phyloP scores from a whole-genome alignment of 352 stramenopile genomes.

The Discostella stelligera region DNA sequence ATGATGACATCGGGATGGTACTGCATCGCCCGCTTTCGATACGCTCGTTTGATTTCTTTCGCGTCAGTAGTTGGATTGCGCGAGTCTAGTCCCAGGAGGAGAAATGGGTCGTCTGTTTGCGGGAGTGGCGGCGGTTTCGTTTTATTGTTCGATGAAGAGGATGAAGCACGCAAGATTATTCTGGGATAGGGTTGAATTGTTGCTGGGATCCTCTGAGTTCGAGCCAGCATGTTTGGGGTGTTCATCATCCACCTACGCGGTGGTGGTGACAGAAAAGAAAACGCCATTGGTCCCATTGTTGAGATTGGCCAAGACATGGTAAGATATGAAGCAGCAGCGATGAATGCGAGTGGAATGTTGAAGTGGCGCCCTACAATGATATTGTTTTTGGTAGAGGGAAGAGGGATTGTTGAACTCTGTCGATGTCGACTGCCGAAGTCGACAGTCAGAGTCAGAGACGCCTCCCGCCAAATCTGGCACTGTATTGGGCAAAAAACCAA shows the following conservation, averaged over 20 bases:
- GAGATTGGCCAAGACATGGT: background rate
- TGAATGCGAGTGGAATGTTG: background rate
- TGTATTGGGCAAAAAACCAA: too few relatives aligned
- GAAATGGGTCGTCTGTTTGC: constrained; percentile 62
- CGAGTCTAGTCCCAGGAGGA: constrained; percentile 59
- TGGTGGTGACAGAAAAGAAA: background rate
- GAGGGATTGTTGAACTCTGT: too few relatives aligned
- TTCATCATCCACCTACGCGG: background rate
- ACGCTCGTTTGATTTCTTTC: constrained; percentile 75
- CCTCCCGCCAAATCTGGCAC: too few relatives aligned
- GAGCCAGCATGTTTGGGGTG: background rate
- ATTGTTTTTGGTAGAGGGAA: too few relatives aligned
- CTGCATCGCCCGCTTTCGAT: constrained; percentile 68
- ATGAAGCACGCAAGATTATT: constrained; percentile 6
- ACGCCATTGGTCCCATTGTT: background rate
- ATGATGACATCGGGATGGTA: constrained; percentile 76
- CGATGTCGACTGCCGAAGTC: too few relatives aligned
- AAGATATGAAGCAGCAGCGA: constrained; percentile 2
- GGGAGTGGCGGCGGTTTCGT: constrained; percentile 42
- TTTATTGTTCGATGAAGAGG: constrained; percentile 23
- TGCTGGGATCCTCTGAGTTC: background rate
- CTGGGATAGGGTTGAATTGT: constrained; percentile 4
- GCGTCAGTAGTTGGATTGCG: constrained; percentile 50
- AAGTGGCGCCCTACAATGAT: background rate
- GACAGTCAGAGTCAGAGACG: too few relatives aligned